Evolutionary conservation across 2,329 filamentous ascomycete species (phyloP).

Genomic region (Zasmidium cellare): DNA sequence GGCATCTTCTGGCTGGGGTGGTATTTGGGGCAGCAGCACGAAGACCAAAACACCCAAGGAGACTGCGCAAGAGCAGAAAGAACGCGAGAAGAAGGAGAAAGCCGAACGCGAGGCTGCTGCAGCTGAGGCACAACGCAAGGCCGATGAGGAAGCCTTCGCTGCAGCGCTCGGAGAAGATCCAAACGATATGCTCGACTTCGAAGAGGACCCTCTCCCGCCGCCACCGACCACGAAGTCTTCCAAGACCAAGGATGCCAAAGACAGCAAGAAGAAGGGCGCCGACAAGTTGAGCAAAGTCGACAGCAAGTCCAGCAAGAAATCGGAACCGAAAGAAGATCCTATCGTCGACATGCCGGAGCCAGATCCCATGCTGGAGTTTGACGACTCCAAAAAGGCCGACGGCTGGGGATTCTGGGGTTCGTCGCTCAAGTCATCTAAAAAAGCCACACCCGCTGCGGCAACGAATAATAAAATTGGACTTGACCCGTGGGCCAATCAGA

Average conservation of each 20-base stretch:
- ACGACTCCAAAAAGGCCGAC: conserved; percentile 29
- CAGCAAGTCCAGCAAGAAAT: conserved; percentile 33
- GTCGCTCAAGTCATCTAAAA: conserved; percentile 45
- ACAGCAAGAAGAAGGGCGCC: conserved; percentile 28
- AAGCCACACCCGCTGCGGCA: conserved; percentile 34
- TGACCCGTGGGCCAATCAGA: conserved; percentile 44
- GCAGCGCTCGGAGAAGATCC: conserved; percentile 37
- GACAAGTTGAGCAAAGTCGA: conserved; percentile 27
- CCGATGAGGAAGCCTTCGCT: conserved; percentile 38
- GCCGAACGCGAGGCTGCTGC: conserved; percentile 46
- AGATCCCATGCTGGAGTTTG: conserved; percentile 15
- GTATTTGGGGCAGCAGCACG: conserved; percentile 33
- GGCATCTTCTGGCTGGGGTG: conserved; percentile 31
- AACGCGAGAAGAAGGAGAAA: conserved; percentile 44
- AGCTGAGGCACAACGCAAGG: conserved; percentile 37
- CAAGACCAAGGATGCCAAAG: conserved; percentile 27
- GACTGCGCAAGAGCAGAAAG: conserved; percentile 33
- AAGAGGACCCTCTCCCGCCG: conserved; percentile 24
- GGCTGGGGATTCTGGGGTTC: conserved; percentile 48
- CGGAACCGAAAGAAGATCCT: conserved; percentile 37
- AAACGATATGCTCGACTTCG: conserved; percentile 34
- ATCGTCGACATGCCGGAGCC: conserved; percentile 19
- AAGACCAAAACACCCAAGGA: conserved; percentile 38
- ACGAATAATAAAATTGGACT: conserved; percentile 45
- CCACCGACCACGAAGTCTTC: conserved; percentile 17